Evolutionary conservation across 1,284 basidiomycete species (phyloP).

Genomic region (Mycena sp.): DNA sequence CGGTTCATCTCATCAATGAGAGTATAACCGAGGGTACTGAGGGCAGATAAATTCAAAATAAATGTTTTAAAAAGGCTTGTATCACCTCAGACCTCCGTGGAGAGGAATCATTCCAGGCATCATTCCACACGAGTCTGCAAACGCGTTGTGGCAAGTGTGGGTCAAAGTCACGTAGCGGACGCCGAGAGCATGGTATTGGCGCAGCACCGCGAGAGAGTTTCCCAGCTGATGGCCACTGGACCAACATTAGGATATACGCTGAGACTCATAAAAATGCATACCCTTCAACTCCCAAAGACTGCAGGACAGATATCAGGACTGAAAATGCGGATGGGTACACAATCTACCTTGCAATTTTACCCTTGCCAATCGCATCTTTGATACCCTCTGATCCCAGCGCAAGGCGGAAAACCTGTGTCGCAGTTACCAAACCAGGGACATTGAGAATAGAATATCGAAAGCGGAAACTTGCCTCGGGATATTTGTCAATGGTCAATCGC

Average conservation of each 20-base stretch:
- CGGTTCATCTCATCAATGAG: constrained; percentile 92
- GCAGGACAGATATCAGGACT: not conserved
- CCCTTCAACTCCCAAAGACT: constrained; percentile 93
- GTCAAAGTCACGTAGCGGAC: constrained; percentile 92
- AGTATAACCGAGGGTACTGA: constrained; percentile 62
- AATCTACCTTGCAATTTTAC: constrained; percentile 72
- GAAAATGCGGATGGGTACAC: not conserved
- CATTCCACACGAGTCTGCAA: constrained; percentile 87
- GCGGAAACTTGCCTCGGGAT: constrained; percentile 66
- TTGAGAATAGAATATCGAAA: not conserved
- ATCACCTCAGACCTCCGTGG: constrained; percentile 80
- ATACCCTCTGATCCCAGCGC: constrained; percentile 71
- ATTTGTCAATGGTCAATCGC: constrained; percentile 78
- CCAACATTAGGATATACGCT: too few relatives aligned
- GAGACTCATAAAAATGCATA: too few relatives aligned
- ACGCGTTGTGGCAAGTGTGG: constrained; percentile 91
- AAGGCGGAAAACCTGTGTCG: constrained; percentile 75
- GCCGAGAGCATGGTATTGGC: constrained; percentile 84
- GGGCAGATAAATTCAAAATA: constrained; percentile 1
- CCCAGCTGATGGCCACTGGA: constrained; percentile 88
- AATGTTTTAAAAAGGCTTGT: constrained; percentile 41
- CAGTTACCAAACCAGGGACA: too few relatives aligned
- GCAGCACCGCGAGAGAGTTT: constrained; percentile 84
- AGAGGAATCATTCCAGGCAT: constrained; percentile 59
- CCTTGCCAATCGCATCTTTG: constrained; percentile 64